These are phyloP conservation scores for Sphaerulina vaccinii DNA, from an alignment of 2,329 filamentous ascomycete species.

Conservation along the genomic window DNA sequence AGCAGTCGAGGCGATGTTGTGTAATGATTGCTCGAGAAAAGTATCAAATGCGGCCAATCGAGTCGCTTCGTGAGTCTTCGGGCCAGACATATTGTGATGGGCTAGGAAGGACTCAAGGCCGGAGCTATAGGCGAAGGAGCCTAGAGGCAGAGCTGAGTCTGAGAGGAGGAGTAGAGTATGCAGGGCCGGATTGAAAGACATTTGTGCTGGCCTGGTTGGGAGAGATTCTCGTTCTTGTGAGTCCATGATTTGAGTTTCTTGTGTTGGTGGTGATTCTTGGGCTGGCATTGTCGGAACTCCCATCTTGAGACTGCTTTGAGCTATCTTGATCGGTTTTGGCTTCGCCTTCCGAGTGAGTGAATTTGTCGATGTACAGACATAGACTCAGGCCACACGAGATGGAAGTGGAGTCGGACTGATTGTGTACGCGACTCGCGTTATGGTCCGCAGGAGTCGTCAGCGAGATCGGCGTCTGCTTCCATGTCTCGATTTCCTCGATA, in stretches of 20 bases:
- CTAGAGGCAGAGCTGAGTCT: conserved; percentile 77
- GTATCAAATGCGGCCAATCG: conserved; percentile 52
- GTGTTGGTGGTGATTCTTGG: not conserved
- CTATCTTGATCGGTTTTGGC: not conserved
- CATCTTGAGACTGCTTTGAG: not conserved
- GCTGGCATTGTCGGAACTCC: not conserved
- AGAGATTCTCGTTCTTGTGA: not conserved
- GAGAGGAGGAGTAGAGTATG: conserved; percentile 76
- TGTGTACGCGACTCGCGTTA: too few relatives aligned
- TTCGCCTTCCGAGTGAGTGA: too few relatives aligned
- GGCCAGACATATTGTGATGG: conserved; percentile 49
- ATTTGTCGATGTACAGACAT: too few relatives aligned
- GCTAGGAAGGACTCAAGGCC: conserved; percentile 80
- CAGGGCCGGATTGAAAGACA: conserved; percentile 31
- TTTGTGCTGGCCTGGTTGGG: not conserved
- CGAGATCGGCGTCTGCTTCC: too few relatives aligned
- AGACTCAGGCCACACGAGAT: too few relatives aligned
- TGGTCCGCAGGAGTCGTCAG: too few relatives aligned
- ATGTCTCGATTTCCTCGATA: conserved; percentile 2
- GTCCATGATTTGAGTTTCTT: too few relatives aligned
- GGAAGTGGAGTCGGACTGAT: too few relatives aligned
- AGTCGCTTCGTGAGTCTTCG: conserved; percentile 27
- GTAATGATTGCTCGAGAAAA: conserved; percentile 70
- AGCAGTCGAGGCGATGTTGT: conserved; percentile 68
- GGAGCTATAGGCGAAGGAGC: conserved; percentile 83